A percentile compares a stretch with the other conserved stretches of the same genome.
phyloP scores from a whole-genome alignment of 768 basidiomycete genomes.

The Suillus alpinus region DNA sequence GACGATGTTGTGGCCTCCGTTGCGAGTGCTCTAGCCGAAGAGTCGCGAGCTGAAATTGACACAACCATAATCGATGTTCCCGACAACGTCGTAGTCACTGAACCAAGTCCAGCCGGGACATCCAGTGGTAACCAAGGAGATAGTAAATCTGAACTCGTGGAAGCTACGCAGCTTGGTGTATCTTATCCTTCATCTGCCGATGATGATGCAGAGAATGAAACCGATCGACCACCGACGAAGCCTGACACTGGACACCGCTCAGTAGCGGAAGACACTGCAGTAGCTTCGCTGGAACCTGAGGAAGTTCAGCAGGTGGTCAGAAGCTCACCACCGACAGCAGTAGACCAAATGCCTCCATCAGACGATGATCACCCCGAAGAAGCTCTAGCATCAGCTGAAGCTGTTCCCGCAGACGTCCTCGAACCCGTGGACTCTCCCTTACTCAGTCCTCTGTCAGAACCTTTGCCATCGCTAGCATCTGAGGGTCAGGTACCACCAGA shows the following conservation, averaged over 20 bases:
- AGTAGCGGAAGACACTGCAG: not conserved
- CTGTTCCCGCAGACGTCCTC: not conserved
- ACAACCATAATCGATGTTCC: not conserved
- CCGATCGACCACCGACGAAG: not conserved
- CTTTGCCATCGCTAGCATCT: not conserved
- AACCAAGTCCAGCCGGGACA: not conserved
- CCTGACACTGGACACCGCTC: not conserved
- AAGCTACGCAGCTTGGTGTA: not conserved
- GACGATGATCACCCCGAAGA: not conserved
- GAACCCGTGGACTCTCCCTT: not conserved
- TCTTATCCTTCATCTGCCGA: not conserved
- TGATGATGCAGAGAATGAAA: not conserved
- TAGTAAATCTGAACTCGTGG: not conserved
- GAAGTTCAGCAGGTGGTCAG: not conserved
- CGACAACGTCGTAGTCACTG: not conserved
- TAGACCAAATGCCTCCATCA: not conserved
- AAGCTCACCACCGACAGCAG: not conserved
- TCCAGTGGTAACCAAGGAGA: not conserved
- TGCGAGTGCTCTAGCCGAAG: not conserved
- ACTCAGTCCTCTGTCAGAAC: not conserved
- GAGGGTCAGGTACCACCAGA: not conserved
- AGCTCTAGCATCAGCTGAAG: not conserved
- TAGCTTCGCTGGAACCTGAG: not conserved
- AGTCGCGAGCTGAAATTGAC: not conserved
- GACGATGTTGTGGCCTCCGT: slow-evolving; percentile 3